Percentiles rank a stretch among this genome's conserved stretches.
Conservation (phyloP, 148 eudicot species). For the Amaranthus cruentus region DNA sequence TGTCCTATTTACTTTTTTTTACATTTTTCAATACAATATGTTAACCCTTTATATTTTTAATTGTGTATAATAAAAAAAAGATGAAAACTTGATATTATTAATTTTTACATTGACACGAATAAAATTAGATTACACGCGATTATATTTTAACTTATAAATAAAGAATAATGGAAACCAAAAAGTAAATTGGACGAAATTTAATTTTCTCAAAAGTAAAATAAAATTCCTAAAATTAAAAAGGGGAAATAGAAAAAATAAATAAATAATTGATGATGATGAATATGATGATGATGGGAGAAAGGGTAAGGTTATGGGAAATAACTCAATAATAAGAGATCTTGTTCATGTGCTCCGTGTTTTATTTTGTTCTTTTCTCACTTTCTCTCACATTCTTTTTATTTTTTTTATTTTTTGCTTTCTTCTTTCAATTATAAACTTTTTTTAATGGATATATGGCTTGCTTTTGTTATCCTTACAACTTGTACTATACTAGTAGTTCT, state of each 20-base stretch:
- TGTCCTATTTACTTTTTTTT: too few species aligned
- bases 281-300: background rate
- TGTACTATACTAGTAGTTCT: background rate
- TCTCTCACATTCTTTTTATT: background rate
- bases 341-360: conserved; percentile 7
- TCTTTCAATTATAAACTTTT: background rate
- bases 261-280: background rate
- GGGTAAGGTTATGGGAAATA: conserved; percentile 4
- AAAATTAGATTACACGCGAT: too few species aligned
- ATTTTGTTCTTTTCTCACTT: conserved; percentile 3
- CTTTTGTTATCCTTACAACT: background rate
- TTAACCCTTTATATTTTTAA: too few species aligned
- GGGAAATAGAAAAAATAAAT: background rate
- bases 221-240: too few species aligned
- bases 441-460: too few species aligned
- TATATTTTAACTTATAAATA: too few species aligned
- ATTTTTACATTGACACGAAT: too few species aligned
- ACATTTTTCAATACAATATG: too few species aligned
- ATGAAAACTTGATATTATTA: too few species aligned
- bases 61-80: too few species aligned
- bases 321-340: background rate
- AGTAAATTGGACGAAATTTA: too few species aligned
- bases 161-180: too few species aligned
- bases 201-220: background rate
- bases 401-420: background rate